Evolutionary conservation across 345 rosid genomes (phyloP), one percentile per base, ranked within the genome.

Genomic region (Chamaenerion angustifolium): DNA sequence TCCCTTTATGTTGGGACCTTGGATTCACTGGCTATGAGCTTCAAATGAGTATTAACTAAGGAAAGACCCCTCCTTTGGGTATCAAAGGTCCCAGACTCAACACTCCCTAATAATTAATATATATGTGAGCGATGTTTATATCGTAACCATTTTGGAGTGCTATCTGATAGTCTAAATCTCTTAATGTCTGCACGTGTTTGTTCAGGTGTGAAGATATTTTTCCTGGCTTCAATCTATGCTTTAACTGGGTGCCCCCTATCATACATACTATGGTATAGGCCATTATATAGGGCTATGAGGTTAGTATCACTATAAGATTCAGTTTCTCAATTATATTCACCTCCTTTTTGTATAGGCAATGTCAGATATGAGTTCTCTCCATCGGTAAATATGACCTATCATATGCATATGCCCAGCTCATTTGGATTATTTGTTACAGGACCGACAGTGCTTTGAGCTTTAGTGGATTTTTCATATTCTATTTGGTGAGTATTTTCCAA

Each of bases 201-300:
- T 72, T 47, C 54, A 93, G 99, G 99, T 54, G 94, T 76, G 51
- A 85, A 82, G 60, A 93, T 82, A 52, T 93, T 88, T 66, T 78
- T 93, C 76, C 92, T 93, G 59, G 88, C 99, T 4, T 60, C 63
- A 6, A 93, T 93, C 62, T 93, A 93, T 69, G 88, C 78, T 1
- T 63, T 93, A 57, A 68, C 80, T 17, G 97, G 99, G 67, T 68
- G 75, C 18, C 99, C 99, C 3, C 78, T 88, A 42, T 88, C 97
- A 43, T 93, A 85, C 60, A 73, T 93, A 47, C 58, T 93, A 43
- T 93, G 99, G 99, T 93, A 93, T 73, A 77, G 95, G 75, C 99
- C 99, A 19, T 81, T 93, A 12, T 93, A 88, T 71, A 79, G 94
- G 66, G 99, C 87, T 56, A 88, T 93, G 95, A 83, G 92, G 99